Evolutionary conservation across 371 early-diverging fungal species (phyloP).

Genomic region (Apophysomyces elegans): DNA sequence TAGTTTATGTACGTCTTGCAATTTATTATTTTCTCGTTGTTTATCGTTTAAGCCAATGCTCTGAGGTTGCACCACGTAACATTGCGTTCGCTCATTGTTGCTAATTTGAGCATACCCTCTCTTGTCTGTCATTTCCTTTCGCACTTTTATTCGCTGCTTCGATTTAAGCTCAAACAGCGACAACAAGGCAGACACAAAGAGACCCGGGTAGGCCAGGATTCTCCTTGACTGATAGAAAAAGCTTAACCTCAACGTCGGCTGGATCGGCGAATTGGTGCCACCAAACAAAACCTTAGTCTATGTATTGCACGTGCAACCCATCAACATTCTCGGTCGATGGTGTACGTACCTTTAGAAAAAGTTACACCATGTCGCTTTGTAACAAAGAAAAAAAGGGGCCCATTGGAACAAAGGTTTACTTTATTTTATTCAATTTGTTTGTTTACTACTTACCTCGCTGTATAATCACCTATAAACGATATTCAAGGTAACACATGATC

Average conservation of each 20-base stretch:
- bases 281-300: conserved; percentile 4
- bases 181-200: not conserved
- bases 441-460: too few relatives aligned
- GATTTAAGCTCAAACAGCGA: conserved; percentile 9
- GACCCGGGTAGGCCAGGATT: not conserved
- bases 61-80: conserved; percentile 7
- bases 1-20: not conserved
- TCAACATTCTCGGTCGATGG: not conserved
- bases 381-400: not conserved
- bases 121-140: not conserved
- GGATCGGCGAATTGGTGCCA: conserved; percentile 12
- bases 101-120: conserved; percentile 5
- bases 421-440: not conserved
- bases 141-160: not conserved
- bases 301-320: conserved; percentile 4
- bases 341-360: not conserved
- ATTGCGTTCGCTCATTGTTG: conserved; percentile 7
- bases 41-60: not conserved
- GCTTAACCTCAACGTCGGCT: conserved; percentile 4
- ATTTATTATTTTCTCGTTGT: conserved; percentile 9
- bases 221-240: not conserved
- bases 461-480: not conserved
- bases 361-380: not conserved
- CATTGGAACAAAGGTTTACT: too few relatives aligned
- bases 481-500: conserved; percentile 5